These are phyloP conservation scores for Alternaria metachromatica DNA, from an alignment of 2,329 filamentous ascomycete species.

Conservation along the genomic window DNA sequence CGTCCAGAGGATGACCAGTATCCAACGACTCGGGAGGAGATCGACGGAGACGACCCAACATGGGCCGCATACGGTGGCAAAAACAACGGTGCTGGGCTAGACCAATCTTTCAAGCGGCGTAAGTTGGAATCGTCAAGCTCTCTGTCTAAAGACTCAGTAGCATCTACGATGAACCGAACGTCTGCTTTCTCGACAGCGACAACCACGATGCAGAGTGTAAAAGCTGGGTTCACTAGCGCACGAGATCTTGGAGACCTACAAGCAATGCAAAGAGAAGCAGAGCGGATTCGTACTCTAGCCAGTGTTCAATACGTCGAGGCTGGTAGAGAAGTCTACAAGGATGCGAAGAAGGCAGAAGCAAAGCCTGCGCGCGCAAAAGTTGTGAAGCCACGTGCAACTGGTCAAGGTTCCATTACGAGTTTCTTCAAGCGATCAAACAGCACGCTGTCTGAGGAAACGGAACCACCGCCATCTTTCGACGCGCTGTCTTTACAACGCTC, in stretches of 20 bases:
- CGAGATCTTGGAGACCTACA: slow-evolving; percentile 38
- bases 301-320: slow-evolving; percentile 31
- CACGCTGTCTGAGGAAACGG: slow-evolving; percentile 18
- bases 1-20: slow-evolving; percentile 45
- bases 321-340: slow-evolving; percentile 23
- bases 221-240: slow-evolving; percentile 50
- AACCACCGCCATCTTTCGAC: slow-evolving; percentile 7
- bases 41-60: slow-evolving; percentile 35
- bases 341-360: slow-evolving; percentile 36
- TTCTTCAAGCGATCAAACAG: slow-evolving; percentile 55
- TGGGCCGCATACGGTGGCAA: slow-evolving; percentile 24
- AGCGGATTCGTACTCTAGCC: slow-evolving; percentile 33
- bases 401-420: slow-evolving; percentile 60
- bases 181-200: slow-evolving; percentile 36
- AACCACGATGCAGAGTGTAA: slow-evolving; percentile 28
- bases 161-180: slow-evolving; percentile 41
- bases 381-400: slow-evolving; percentile 50
- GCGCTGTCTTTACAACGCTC: slow-evolving; percentile 25
- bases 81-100: slow-evolving; percentile 7
- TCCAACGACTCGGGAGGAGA: slow-evolving; percentile 45
- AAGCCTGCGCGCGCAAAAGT: slow-evolving; percentile 25
- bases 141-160: slow-evolving; percentile 13
- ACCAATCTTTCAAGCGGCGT: slow-evolving; percentile 32
- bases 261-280: slow-evolving; percentile 49
- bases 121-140: slow-evolving; percentile 29